Conservation (phyloP, 441 rosid genomes). For the Corymbia citriodora region DNA sequence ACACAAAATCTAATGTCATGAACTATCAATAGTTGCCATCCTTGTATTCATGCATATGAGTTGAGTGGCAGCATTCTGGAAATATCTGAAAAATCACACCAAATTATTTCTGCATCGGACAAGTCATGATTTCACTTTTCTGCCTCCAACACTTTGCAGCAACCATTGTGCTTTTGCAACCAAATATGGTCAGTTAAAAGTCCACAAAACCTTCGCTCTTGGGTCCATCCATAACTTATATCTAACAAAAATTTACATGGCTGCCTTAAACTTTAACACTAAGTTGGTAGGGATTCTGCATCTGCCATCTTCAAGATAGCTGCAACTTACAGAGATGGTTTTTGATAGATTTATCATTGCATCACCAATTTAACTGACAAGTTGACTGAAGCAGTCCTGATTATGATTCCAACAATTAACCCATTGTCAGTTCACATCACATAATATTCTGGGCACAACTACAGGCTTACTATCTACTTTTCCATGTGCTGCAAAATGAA, state of each 20-base stretch:
- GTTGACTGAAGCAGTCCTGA: not conserved
- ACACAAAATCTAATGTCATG: not conserved
- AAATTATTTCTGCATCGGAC: not conserved
- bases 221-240: not conserved
- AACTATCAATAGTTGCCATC: not conserved
- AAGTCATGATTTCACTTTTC: not conserved
- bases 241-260: not conserved
- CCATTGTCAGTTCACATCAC: not conserved
- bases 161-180: not conserved
- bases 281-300: not conserved
- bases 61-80: not conserved
- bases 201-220: not conserved
- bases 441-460: not conserved
- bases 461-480: not conserved
- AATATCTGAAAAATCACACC: not conserved
- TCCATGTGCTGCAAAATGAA: not conserved
- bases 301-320: not conserved
- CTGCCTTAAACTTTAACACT: not conserved
- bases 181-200: not conserved
- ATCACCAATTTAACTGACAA: not conserved
- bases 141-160: not conserved
- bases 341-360: not conserved
- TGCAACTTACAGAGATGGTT: not conserved
- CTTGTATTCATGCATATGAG: not conserved
- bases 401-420: not conserved